Conservation (phyloP, 148 eudicot genomes). For the Arbutus unedo region DNA sequence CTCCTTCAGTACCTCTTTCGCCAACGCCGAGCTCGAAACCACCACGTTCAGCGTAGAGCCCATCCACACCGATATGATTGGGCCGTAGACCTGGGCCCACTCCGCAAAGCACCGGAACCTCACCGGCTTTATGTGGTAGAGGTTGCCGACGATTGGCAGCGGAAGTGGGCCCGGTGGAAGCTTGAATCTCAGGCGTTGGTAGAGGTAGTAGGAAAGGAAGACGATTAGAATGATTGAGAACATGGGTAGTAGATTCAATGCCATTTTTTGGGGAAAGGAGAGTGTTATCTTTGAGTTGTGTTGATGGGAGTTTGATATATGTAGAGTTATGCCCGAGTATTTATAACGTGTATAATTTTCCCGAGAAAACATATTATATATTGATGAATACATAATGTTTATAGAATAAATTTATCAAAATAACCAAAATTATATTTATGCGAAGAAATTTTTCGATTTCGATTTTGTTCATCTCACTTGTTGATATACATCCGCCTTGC, state of each 20-base stretch:
- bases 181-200: slow-evolving; percentile 47
- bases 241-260: slow-evolving; percentile 23
- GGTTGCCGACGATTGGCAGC: slow-evolving; percentile 70
- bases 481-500: too few relatives aligned
- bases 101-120: slow-evolving; percentile 64
- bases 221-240: slow-evolving; percentile 19
- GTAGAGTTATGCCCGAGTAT: too few relatives aligned
- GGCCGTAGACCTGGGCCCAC: slow-evolving; percentile 74
- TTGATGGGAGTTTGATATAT: too few relatives aligned
- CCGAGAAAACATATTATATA: too few relatives aligned
- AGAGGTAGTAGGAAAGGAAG: slow-evolving; percentile 36
- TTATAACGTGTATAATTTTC: too few relatives aligned
- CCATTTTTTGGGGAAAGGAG: slow-evolving; percentile 26
- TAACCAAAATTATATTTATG: too few relatives aligned
- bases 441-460: too few relatives aligned
- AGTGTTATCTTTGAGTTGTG: not conserved
- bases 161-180: slow-evolving; percentile 82
- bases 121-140: slow-evolving; percentile 67
- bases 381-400: too few relatives aligned
- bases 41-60: slow-evolving; percentile 66
- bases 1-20: slow-evolving; percentile 70
- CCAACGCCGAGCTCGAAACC: slow-evolving; percentile 55
- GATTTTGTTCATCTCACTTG: too few relatives aligned
- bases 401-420: too few relatives aligned
- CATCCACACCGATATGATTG: slow-evolving; percentile 60